Conservation (phyloP, 306 rosid genomes). For the Acacia melanoxylon region DNA sequence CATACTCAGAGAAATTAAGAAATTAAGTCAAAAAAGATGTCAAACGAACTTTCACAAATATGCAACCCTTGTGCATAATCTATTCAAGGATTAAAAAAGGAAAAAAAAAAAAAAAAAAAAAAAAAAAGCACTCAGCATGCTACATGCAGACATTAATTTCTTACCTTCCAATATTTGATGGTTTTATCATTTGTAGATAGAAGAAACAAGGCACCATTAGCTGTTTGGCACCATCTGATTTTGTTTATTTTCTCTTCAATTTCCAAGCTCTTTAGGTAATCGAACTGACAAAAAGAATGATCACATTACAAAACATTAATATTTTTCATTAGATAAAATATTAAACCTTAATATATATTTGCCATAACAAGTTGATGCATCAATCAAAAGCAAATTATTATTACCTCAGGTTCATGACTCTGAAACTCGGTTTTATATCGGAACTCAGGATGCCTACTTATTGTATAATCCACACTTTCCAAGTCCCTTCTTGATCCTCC, state of each 20-base stretch:
- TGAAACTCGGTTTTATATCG: conserved; percentile 99
- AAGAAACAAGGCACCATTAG: conserved; percentile 92
- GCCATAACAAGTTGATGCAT: conserved; percentile 1
- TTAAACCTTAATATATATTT: conserved; percentile 3
- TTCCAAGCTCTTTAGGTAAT: conserved; percentile 99
- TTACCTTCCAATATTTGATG: conserved; percentile 97
- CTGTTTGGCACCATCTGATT: conserved; percentile 98
- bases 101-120: too few relatives aligned
- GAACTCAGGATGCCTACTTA: conserved; percentile 92
- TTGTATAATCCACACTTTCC: conserved; percentile 80
- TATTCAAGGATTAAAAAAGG: neutral
- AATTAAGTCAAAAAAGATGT: conserved; percentile 10
- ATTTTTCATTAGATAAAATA: conserved; percentile 3
- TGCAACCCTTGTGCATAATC: conserved; percentile 13
- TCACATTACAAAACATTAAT: conserved; percentile 19
- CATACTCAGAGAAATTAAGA: neutral
- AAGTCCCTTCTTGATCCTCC: conserved; percentile 82
- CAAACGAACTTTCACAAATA: neutral
- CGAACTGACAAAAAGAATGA: conserved; percentile 62
- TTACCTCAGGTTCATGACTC: conserved; percentile 99
- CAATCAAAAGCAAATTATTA: conserved; percentile 5
- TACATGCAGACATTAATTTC: conserved; percentile 25
- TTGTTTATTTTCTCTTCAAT: conserved; percentile 99
- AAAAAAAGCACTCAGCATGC: conserved; percentile 17
- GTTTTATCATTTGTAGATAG: conserved; percentile 97